Percentiles rank a stretch among this genome's conserved stretches.
phyloP scores from a whole-genome alignment of 345 rosid species.

The Salix koriyanagi region DNA sequence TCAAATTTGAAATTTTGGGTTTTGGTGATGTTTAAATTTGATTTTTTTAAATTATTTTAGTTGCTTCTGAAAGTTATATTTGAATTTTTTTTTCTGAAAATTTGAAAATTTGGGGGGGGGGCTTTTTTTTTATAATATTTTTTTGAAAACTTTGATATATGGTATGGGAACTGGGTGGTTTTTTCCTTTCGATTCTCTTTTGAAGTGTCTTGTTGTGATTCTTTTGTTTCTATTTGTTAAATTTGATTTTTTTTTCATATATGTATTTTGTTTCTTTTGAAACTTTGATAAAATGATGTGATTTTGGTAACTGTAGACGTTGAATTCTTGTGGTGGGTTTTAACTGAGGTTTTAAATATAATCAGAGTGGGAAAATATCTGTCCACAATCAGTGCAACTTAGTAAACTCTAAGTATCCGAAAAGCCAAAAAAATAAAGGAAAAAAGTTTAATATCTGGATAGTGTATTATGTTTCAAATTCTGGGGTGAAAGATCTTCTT shows the following conservation, averaged over 20 bases:
- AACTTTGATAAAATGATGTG: background rate
- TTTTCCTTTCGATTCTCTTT: background rate
- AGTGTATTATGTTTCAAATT: background rate
- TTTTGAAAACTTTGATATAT: no score
- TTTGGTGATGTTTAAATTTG: background rate
- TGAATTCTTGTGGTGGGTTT: background rate
- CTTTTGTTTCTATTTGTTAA: background rate
- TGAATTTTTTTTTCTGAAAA: background rate
- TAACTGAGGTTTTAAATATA: background rate
- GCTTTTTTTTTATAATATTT: background rate
- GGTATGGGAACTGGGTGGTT: no score
- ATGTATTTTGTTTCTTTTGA: background rate
- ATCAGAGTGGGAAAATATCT: background rate
- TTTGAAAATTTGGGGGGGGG: background rate
- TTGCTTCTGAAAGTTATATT: background rate
- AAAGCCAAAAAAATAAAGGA: background rate
- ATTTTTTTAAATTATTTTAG: background rate
- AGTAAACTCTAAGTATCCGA: background rate
- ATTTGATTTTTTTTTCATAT: background rate
- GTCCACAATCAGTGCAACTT: background rate
- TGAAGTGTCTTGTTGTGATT: background rate
- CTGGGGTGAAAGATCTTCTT: background rate
- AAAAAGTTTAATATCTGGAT: background rate
- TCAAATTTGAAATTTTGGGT: background rate
- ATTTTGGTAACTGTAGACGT: background rate